These are phyloP conservation scores for Pyrus pyrifolia DNA, from an alignment of 306 rosid genomes.

Conservation along the genomic window DNA sequence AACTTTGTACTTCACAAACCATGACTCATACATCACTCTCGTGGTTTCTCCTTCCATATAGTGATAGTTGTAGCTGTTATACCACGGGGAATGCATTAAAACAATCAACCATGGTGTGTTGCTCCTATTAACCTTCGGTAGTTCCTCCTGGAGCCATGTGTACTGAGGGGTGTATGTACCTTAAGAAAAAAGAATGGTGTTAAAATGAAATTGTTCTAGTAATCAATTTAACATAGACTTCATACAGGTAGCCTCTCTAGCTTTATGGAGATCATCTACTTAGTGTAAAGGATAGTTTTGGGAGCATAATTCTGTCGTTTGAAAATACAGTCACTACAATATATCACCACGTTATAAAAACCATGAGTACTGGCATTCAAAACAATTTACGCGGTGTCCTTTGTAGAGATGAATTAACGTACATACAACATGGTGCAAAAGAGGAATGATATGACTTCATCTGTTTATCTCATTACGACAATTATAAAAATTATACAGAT, in stretches of 20 bases:
- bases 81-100: conserved; percentile 49
- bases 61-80: conserved; percentile 53
- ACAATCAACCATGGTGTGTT: conserved; percentile 60
- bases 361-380: not conserved
- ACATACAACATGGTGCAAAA: not conserved
- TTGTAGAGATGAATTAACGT: not conserved
- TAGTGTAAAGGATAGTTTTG: not conserved
- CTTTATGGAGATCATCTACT: not conserved
- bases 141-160: conserved; percentile 34
- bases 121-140: conserved; percentile 42
- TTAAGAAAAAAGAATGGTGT: not conserved
- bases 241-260: not conserved
- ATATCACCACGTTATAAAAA: not conserved
- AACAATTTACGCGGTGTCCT: not conserved
- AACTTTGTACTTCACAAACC: conserved; percentile 70
- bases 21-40: conserved; percentile 69
- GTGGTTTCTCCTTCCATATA: conserved; percentile 84
- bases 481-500: not conserved
- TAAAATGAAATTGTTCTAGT: not conserved
- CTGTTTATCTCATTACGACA: not conserved
- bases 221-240: not conserved
- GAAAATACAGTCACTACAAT: not conserved
- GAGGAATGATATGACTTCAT: not conserved
- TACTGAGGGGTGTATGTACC: conserved; percentile 55
- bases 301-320: not conserved